phyloP scores from a whole-genome alignment of 495 filamentous ascomycete genomes.

The Xeromyces bisporus region DNA sequence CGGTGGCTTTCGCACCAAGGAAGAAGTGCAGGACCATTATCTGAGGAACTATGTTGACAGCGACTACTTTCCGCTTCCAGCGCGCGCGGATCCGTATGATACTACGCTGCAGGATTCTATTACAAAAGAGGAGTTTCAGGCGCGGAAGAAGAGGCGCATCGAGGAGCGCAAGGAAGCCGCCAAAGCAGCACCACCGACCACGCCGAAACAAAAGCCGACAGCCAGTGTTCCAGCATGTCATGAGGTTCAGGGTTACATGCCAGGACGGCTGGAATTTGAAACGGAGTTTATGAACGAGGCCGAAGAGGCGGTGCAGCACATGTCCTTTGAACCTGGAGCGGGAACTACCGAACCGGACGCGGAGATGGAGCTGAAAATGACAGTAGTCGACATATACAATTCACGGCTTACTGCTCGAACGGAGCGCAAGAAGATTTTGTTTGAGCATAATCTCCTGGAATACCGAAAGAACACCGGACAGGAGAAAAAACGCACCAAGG shows the following conservation, averaged over 20 bases:
- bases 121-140: constrained; percentile 82
- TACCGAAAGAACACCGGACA: constrained; percentile 72
- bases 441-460: constrained; percentile 83
- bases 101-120: constrained; percentile 57
- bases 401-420: constrained; percentile 74
- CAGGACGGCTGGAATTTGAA: constrained; percentile 92
- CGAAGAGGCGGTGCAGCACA: constrained; percentile 92
- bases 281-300: constrained; percentile 96
- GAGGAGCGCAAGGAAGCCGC: constrained; percentile 81
- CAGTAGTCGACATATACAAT: constrained; percentile 98
- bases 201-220: constrained; percentile 89
- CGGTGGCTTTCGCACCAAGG: constrained; percentile 81
- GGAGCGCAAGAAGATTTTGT: constrained; percentile 93
- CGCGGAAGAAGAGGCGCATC: constrained; percentile 84
- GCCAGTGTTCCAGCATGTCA: constrained; percentile 88
- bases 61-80: constrained; percentile 66
- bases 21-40: constrained; percentile 90
- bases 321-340: constrained; percentile 94
- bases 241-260: constrained; percentile 98
- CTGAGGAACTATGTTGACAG: constrained; percentile 74
- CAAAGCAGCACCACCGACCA: constrained; percentile 64
- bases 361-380: constrained; percentile 93
- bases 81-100: constrained; percentile 66
- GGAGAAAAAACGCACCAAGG: constrained; percentile 92
- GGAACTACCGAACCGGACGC: constrained; percentile 80